Conservation (phyloP, 1,139 yeast genomes). For the Taphrina communis region DNA sequence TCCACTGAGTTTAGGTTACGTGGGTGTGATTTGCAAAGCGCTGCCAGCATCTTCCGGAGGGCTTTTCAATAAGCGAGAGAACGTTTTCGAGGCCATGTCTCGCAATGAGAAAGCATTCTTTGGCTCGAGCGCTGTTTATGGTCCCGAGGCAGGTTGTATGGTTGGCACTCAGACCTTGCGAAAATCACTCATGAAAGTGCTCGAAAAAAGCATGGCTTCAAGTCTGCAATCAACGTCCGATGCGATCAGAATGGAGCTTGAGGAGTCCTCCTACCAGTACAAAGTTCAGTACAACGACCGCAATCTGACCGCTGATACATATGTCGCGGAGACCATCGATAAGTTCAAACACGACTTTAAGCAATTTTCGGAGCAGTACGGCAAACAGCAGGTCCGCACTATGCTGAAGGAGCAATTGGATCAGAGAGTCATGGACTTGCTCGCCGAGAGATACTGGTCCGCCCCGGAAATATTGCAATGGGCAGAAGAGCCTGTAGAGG, state of each 20-base stretch:
- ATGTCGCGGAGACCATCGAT: conserved; percentile 89
- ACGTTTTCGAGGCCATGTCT: conserved; percentile 52
- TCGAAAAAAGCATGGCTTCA: conserved; percentile 89
- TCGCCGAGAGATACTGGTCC: conserved; percentile 88
- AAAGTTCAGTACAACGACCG: conserved; percentile 97
- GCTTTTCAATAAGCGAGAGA: conserved; percentile 20
- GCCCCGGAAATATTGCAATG: conserved; percentile 36
- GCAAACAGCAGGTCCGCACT: conserved; percentile 79
- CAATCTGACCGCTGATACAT: conserved; percentile 88
- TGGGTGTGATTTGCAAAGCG: conserved; percentile 88
- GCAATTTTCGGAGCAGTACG: conserved; percentile 81
- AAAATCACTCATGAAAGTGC: conserved; percentile 78
- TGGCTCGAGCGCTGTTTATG: conserved; percentile 31
- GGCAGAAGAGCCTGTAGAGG: conserved; percentile 66
- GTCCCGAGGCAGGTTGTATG: conserved; percentile 52
- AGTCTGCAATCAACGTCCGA: conserved; percentile 86
- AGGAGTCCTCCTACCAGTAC: conserved; percentile 88
- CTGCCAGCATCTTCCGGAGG: conserved; percentile 55
- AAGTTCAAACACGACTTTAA: conserved; percentile 83
- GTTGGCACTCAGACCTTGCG: conserved; percentile 80
- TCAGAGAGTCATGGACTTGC: conserved; percentile 80
- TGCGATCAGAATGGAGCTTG: conserved; percentile 86
- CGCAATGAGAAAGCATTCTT: conserved; percentile 54
- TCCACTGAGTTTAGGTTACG: conserved; percentile 94
- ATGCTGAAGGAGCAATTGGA: conserved; percentile 83